Percentiles rank a stretch among this genome's conserved stretches.
phyloP scores from a whole-genome alignment of 2,329 filamentous ascomycete genomes.

The Leptographium lundbergii region DNA sequence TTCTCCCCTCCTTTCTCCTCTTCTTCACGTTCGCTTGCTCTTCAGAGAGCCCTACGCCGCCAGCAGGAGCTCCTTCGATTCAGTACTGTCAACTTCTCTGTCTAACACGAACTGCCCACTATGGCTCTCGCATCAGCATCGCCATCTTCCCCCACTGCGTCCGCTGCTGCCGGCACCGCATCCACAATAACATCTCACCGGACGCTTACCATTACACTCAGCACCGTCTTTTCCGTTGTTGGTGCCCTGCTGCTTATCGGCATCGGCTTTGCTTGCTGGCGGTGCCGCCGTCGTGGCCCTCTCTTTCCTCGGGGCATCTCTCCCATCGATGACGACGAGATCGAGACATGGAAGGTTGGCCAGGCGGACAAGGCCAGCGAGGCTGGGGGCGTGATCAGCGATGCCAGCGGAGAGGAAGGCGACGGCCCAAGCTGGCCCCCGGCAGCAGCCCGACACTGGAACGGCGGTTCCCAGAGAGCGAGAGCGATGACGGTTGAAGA shows the following conservation, averaged over 20 bases:
- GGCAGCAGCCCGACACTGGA: background rate
- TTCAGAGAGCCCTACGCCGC: background rate
- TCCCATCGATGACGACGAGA: conserved; percentile 53
- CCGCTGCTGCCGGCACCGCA: background rate
- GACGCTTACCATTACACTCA: conserved; percentile 37
- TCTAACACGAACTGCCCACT: background rate
- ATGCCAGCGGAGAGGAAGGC: background rate
- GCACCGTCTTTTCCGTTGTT: conserved; percentile 34
- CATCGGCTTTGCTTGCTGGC: conserved; percentile 25
- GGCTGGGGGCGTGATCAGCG: background rate
- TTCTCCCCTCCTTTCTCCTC: background rate
- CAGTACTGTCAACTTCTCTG: background rate
- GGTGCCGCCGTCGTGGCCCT: conserved; percentile 24
- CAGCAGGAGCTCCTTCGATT: background rate
- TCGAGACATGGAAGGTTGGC: conserved; percentile 47
- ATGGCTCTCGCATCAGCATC: background rate
- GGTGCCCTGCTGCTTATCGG: conserved; percentile 26
- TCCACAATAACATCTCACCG: conserved; percentile 11
- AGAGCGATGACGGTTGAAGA: background rate
- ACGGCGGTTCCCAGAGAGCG: background rate
- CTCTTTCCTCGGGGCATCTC: conserved; percentile 43
- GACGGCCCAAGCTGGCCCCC: conserved; percentile 1
- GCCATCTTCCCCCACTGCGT: background rate
- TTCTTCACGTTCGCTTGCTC: background rate
- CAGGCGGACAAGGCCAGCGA: conserved; percentile 17